Evolutionary conservation across 164 flowering plant genomes (phyloP).

Genomic region (Chimonanthus salicifolius): DNA sequence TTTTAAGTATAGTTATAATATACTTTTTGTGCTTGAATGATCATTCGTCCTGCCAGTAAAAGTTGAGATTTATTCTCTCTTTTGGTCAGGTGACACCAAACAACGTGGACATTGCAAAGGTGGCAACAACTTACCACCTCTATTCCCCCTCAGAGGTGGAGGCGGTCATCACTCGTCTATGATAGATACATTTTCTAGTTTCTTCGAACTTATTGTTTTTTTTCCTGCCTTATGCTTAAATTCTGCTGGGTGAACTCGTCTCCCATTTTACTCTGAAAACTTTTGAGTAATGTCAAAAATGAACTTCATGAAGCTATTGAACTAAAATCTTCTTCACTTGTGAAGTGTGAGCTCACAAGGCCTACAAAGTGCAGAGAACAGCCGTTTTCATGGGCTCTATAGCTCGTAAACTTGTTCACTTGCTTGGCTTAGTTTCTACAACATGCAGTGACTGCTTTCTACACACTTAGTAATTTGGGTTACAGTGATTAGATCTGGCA

Average conservation of each 20-base stretch:
- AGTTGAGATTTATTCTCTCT: background rate
- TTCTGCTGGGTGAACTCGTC: background rate
- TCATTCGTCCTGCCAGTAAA: background rate
- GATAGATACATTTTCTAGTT: conserved; percentile 3
- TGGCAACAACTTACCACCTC: conserved; percentile 81
- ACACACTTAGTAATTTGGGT: too few species aligned
- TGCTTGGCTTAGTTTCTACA: conserved; percentile 21
- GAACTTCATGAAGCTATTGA: conserved; percentile 13
- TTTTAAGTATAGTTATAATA: background rate
- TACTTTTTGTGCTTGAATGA: background rate
- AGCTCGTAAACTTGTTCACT: conserved; percentile 18
- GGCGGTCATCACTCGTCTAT: conserved; percentile 82
- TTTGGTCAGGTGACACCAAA: conserved; percentile 79
- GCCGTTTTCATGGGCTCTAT: conserved; percentile 34
- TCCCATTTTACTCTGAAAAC: too few species aligned
- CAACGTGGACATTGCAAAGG: conserved; percentile 94
- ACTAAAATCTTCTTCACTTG: conserved; percentile 43
- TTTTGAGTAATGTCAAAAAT: background rate
- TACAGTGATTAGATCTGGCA: too few species aligned
- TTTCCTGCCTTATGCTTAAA: background rate
- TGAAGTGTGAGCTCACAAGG: conserved; percentile 35
- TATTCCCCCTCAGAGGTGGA: conserved; percentile 92
- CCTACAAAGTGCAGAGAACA: conserved; percentile 18
- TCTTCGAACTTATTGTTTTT: too few species aligned
- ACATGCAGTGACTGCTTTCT: conserved; percentile 19